Base-by-base conservation (phyloP, 495 filamentous ascomycete genomes). In the Penicillium longicatenatum region DNA sequence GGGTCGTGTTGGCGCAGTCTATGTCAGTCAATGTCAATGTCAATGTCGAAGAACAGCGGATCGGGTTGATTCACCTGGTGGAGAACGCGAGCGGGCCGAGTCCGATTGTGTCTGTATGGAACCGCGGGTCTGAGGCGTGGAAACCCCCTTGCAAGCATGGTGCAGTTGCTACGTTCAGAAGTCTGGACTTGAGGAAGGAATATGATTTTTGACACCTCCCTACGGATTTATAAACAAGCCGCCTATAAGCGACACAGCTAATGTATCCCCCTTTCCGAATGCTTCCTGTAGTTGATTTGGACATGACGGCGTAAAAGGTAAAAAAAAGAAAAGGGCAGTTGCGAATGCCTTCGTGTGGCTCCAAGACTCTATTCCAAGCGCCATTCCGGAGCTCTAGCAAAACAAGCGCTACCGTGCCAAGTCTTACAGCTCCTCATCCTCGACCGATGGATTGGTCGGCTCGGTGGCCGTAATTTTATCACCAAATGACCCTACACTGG, bases 381-480 rank as follows among this genome's bases (percentile, higher is more conserved):
- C 29, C 41, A 30, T 20, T 24, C 19, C n/a, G 16, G 41, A 19
- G 11, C 22, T 20, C 17, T 14, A 49, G 37, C 8, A 52, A 37
- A 19, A 52, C 46, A 54, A 51, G 7, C 17, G 20, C 17, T 35
- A 22, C 9, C 33, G 17, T 21, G 6, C 16, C n/a, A 21, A 52
- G 30, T 6, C 16, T 75, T 61, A 78, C 50, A 78, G 55, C 52
- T 79, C 75, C 52, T 79, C 75, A 3, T 79, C 75, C 16, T 78
- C 75, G 3, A 77, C 61, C 5, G 59, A 52, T n/a, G 53, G 12
- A 11, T 41, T 17, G 20, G 42, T 22, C 8, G 60, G 39, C 20
- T 42, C 41, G 17, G 47, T 37, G 20, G 61, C 26, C 24, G 54
- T 47, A 22, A 63, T 45, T 9, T 47, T 54, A 17, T 64, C 56